phyloP scores from a whole-genome alignment of 2,329 filamentous ascomycete genomes.

The Penicillium sclerotigenum region DNA sequence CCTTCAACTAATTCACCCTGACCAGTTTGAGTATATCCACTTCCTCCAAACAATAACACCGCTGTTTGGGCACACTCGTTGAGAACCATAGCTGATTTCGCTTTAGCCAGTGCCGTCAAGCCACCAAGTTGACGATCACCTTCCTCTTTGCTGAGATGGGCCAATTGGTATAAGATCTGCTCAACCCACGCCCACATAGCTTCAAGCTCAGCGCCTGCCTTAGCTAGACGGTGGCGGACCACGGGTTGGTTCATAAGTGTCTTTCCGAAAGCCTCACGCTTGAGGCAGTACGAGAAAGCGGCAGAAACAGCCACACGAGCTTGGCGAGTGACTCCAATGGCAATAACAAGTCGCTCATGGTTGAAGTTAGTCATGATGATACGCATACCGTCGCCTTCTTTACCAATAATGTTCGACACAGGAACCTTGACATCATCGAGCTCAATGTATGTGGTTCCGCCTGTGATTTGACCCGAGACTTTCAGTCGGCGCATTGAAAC shows the following conservation, averaged over 20 bases:
- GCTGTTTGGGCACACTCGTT: conserved; percentile 69
- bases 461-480: conserved; percentile 61
- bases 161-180: conserved; percentile 66
- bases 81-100: conserved; percentile 67
- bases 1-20: conserved; percentile 69
- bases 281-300: conserved; percentile 62
- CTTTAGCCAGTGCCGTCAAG: conserved; percentile 69
- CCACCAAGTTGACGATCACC: conserved; percentile 60
- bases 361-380: conserved; percentile 80
- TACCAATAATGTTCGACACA: conserved; percentile 65
- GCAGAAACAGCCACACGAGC: conserved; percentile 58
- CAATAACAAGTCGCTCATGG: conserved; percentile 68
- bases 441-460: conserved; percentile 72
- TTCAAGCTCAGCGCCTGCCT: conserved; percentile 65
- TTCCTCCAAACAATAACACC: conserved; percentile 69
- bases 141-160: conserved; percentile 52
- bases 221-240: conserved; percentile 69
- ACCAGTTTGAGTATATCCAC: conserved; percentile 66
- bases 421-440: conserved; percentile 72
- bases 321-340: conserved; percentile 61
- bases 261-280: conserved; percentile 66
- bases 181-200: conserved; percentile 71
- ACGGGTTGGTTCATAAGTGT: conserved; percentile 71
- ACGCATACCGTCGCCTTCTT: conserved; percentile 68
- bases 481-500: conserved; percentile 67